Evolutionary conservation across 305 asterid species (phyloP).

Genomic region (Fraxinus platypoda): DNA sequence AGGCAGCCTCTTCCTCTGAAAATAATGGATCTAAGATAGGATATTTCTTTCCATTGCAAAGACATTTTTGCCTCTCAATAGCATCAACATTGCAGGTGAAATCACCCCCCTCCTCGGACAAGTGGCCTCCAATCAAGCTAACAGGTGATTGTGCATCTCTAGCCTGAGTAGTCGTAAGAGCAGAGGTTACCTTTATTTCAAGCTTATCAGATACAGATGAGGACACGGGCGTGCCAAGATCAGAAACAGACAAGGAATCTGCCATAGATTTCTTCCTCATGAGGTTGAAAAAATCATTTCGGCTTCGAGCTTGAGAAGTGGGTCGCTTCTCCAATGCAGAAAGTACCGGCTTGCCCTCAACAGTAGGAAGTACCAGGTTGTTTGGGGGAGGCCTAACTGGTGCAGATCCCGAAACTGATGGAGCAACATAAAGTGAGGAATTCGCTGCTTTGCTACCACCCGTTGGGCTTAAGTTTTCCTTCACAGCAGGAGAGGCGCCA

Average conservation of each 20-base stretch:
- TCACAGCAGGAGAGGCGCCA: conserved; percentile 46
- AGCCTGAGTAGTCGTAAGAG: conserved; percentile 32
- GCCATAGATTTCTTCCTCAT: conserved; percentile 72
- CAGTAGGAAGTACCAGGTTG: conserved; percentile 30
- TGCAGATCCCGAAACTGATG: conserved; percentile 33
- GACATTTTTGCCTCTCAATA: conserved; percentile 25
- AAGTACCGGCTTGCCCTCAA: conserved; percentile 51
- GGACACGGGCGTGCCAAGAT: conserved; percentile 22
- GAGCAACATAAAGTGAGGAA: conserved; percentile 34
- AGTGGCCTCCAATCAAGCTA: conserved; percentile 22
- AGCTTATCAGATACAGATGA: conserved; percentile 32
- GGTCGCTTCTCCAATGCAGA: conserved; percentile 68
- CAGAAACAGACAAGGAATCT: conserved; percentile 39
- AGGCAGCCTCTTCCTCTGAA: conserved; percentile 89
- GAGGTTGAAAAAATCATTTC: conserved; percentile 83
- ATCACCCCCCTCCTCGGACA: conserved; percentile 35
- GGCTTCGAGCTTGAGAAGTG: conserved; percentile 74
- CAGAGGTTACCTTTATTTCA: conserved; percentile 30
- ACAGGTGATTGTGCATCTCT: conserved; percentile 31
- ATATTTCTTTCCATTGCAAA: conserved; percentile 42
- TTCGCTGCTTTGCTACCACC: conserved; percentile 36
- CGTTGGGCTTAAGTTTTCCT: conserved; percentile 54
- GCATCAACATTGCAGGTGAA: conserved; percentile 37
- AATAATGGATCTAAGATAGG: conserved; percentile 38
- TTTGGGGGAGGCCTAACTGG: conserved; percentile 36